A percentile compares a stretch with the other conserved stretches of the same genome.
These are phyloP conservation scores for Quercus suber DNA, from an alignment of 306 rosid genomes.

Conservation along the genomic window DNA sequence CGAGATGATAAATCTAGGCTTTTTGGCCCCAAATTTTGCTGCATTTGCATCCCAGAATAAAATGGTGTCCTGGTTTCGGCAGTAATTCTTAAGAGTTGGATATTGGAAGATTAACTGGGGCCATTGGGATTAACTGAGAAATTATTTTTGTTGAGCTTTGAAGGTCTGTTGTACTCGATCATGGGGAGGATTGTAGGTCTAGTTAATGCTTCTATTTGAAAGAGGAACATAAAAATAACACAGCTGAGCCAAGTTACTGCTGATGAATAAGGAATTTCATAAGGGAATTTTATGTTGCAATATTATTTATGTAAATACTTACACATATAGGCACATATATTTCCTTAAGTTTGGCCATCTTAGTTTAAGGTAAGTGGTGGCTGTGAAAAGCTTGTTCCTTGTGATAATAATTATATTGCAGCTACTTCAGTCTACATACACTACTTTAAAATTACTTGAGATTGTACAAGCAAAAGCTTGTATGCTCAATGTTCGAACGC, in stretches of 20 bases:
- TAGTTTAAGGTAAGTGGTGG: too few species aligned
- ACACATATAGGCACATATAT: not conserved
- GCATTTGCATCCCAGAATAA: too few species aligned
- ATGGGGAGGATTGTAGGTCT: not conserved
- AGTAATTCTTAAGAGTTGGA: too few species aligned
- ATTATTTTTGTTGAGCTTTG: not conserved
- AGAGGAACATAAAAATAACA: not conserved
- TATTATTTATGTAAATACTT: not conserved
- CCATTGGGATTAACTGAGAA: not conserved
- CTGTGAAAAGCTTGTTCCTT: not conserved
- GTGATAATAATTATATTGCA: too few species aligned
- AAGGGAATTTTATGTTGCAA: not conserved
- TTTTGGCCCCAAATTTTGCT: too few species aligned
- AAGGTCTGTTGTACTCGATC: not conserved
- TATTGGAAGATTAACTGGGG: not conserved
- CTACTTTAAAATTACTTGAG: too few species aligned
- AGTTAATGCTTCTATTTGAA: not conserved
- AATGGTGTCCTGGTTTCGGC: too few species aligned
- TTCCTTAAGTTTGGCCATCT: not conserved
- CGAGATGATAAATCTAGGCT: not conserved
- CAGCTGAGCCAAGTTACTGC: not conserved
- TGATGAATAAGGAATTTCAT: not conserved
- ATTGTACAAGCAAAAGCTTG: too few species aligned
- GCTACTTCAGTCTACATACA: too few species aligned
- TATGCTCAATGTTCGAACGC: too few species aligned